Base-by-base conservation (phyloP, 2,329 filamentous ascomycete species). In the Fusarium palustre region DNA sequence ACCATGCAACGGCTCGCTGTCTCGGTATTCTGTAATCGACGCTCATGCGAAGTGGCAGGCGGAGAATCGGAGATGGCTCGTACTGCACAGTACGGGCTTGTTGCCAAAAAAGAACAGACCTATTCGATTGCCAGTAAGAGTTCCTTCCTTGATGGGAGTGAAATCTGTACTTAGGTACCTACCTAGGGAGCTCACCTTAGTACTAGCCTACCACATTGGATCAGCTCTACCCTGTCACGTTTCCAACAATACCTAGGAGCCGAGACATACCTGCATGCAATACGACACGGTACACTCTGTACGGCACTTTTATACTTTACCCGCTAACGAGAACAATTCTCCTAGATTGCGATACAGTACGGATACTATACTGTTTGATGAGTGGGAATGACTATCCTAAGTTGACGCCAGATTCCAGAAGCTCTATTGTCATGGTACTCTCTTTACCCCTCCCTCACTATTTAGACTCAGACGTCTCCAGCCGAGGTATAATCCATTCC, bases 401-500 rank as follows among this genome's bases (percentile, higher is more conserved):
- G 47, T 50, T 50, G 34, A n/a, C 24, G 13, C 33, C 33, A 50
- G 34, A n/a, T 18, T 10, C 33, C 33, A 50, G 18, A 25, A 50
- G 33, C 34, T 50, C 33, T 20, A 39, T 50, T 25, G 22, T 34
- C 22, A 28, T 41, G 22, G 9, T 22, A 9, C 41, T 49, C 18
- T 36, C 30, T 18, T 30, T 62, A 55, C 42, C 57, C 59, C 58
- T 56, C 59, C 20, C n/a, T 25, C 24, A 25, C 24, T 25, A 25
- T 2, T 20, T 12, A 49, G 18, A 36, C 13, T 9, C 15, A 25
- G n/a, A 30, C 13, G 15, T 46, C 12, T 16, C n/a, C 36, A 39
- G 43, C 58, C 60, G 58, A 64, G 58, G 58, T 20, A 48, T 9
- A 47, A 30, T 22, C 20, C 38, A 30, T 42, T 36, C 42, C 47